Base-by-base conservation (phyloP, 306 rosid genomes). In the Echinosophora koreensis region DNA sequence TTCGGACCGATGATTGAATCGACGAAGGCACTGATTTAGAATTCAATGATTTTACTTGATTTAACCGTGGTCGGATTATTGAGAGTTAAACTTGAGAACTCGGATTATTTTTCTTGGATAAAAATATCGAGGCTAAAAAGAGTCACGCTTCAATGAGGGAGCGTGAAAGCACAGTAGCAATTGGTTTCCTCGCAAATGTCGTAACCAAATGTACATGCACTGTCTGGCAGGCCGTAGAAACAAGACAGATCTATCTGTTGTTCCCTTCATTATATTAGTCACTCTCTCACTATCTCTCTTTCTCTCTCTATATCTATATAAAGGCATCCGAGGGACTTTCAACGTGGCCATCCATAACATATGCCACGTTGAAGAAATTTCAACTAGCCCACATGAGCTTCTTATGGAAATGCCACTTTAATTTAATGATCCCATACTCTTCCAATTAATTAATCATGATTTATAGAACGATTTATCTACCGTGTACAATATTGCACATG, bases 321-420 rank as follows among this genome's bases (percentile, higher is more conserved):
- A 72, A 61, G 69, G 87, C 9, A 90, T 90, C 92, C 87, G 65
- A 90, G 91, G 88, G 76, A 54, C 8, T 6, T 46, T n/a, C 89
- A 86, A 88, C 87, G 87, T 88, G 96, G 80, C 78, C 0, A 3
- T 0, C 1, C 1, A 1, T 0, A 6, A 0, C 0, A 0, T 1
- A 0, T 0, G 35, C 72, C 86, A 85, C 77, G 82, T 86, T 56
- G 7, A 79, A 70, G 18, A 32, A 37, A 22, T 49, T 69, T 70
- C 68, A 62, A 54, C 71, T 59, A 44, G 22, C 38, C 38, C 90
- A 80, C 90, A 51, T 87, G 89, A 61, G 30, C 5, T 47, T 47
- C 75, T 30, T 54, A 35, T 47, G 32, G 5, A 46, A 66, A 58
- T 16, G 17, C 4, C 35, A 77, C 16, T 49, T 69, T 7, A 44